Evolutionary conservation across 2,329 filamentous ascomycete genomes (phyloP).

Genomic region (Lasiodiplodia theobromae): DNA sequence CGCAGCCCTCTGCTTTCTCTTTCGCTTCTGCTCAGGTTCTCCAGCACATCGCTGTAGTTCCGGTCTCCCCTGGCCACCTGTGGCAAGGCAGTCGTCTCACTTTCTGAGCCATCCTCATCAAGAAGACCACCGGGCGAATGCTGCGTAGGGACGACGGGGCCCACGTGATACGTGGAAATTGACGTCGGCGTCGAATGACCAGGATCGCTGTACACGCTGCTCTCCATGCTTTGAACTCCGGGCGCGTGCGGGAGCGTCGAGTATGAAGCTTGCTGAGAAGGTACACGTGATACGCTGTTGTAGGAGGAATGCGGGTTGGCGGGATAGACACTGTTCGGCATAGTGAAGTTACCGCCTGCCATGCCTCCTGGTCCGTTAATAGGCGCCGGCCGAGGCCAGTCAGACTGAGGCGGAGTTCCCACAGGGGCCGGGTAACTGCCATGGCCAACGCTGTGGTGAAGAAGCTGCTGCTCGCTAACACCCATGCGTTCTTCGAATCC

Average conservation of each 20-base stretch:
- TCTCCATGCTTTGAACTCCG: constrained; percentile 21
- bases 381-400: background rate
- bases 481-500: constrained; percentile 15
- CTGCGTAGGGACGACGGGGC: constrained; percentile 39
- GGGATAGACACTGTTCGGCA: constrained; percentile 13
- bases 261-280: constrained; percentile 20
- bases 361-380: constrained; percentile 15
- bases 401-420: background rate
- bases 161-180: constrained; percentile 34
- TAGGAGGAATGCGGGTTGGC: constrained; percentile 5
- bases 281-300: constrained; percentile 10
- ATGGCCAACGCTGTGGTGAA: constrained; percentile 21
- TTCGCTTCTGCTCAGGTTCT: constrained; percentile 19
- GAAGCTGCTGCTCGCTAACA: constrained; percentile 13
- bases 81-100: constrained; percentile 47
- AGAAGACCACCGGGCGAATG: constrained; percentile 35
- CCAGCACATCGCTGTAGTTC: constrained; percentile 25
- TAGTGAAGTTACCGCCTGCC: constrained; percentile 14
- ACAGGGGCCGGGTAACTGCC: background rate
- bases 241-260: constrained; percentile 9
- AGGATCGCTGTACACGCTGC: constrained; percentile 19
- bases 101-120: constrained; percentile 40
- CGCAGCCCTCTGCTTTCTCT: constrained; percentile 26
- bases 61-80: constrained; percentile 35
- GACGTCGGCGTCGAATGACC: constrained; percentile 30